These are phyloP conservation scores for Dichotomopilus funicola DNA, from an alignment of 2,329 filamentous ascomycete genomes.

Conservation along the genomic window DNA sequence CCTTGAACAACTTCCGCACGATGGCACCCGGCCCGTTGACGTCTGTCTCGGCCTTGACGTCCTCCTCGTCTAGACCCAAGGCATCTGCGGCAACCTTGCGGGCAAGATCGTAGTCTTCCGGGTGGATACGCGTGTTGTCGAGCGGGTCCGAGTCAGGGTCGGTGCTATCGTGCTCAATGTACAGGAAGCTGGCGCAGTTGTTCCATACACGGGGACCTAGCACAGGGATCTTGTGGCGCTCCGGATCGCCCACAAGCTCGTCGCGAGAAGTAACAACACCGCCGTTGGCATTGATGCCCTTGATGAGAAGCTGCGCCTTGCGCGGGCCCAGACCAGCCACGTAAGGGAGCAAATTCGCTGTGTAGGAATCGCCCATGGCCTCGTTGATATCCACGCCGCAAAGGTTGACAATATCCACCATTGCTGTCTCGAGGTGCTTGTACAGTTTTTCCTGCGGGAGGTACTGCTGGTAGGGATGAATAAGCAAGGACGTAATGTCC, in stretches of 20 bases:
- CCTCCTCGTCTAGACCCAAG: constrained; percentile 92
- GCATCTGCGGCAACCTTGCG: constrained; percentile 98
- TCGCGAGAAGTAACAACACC: constrained; percentile 77
- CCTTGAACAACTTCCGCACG: constrained; percentile 88
- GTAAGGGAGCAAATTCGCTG: constrained; percentile 82
- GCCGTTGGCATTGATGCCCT: constrained; percentile 87
- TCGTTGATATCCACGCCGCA: constrained; percentile 95
- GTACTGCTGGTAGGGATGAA: constrained; percentile 84
- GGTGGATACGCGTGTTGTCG: constrained; percentile 94
- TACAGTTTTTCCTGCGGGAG: constrained; percentile 81
- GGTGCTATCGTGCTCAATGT: constrained; percentile 78
- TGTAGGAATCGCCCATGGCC: constrained; percentile 71
- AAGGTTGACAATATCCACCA: constrained; percentile 98
- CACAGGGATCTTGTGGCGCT: constrained; percentile 68
- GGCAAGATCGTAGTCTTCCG: constrained; percentile 95
- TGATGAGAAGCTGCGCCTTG: constrained; percentile 78
- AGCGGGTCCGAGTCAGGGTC: constrained; percentile 82
- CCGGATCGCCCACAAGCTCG: constrained; percentile 82
- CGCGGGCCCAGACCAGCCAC: constrained; percentile 86
- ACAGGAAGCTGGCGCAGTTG: constrained; percentile 94
- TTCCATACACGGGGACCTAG: constrained; percentile 90
- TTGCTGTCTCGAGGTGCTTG: constrained; percentile 84
- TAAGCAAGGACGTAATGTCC: constrained; percentile 78
- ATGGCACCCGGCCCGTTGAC: constrained; percentile 86
- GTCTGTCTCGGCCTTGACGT: constrained; percentile 89